These are phyloP conservation scores for Xerocomus brunneocitrinus DNA, from an alignment of 768 basidiomycete genomes.

Conservation along the genomic window DNA sequence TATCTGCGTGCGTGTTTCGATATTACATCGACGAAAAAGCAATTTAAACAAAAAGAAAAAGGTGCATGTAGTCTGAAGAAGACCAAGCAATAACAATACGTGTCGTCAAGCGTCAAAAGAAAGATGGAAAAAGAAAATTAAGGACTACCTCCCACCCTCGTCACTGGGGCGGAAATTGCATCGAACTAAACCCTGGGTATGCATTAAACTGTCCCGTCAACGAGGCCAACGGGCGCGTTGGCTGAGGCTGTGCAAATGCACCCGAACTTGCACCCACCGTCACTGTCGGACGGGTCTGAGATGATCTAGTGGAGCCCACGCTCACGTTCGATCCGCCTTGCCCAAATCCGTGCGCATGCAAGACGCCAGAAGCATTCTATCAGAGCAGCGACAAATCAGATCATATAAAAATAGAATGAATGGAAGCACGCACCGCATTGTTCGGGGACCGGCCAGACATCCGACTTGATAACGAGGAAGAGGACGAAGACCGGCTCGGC, in stretches of 20 bases:
- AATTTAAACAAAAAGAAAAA: neutral
- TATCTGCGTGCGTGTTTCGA: neutral
- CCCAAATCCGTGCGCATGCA: slow-evolving; percentile 13
- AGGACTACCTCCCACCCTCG: neutral
- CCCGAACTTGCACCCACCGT: slow-evolving; percentile 6
- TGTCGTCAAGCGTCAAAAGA: neutral
- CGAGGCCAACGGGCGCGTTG: slow-evolving; percentile 15
- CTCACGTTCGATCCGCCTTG: slow-evolving; percentile 9
- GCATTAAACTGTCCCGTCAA: slow-evolving; percentile 16
- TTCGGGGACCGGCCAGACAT: slow-evolving; percentile 30
- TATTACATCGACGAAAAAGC: neutral
- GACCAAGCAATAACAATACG: slow-evolving; percentile 24
- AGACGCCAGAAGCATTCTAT: slow-evolving; percentile 23
- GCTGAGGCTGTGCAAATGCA: slow-evolving; percentile 24
- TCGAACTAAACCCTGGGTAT: slow-evolving; percentile 20
- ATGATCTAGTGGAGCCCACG: slow-evolving; percentile 12
- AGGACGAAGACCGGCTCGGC: slow-evolving; percentile 31
- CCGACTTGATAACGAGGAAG: slow-evolving; percentile 31
- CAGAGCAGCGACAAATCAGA: slow-evolving; percentile 3
- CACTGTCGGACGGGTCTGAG: slow-evolving; percentile 18
- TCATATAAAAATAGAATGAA: neutral
- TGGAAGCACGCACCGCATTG: slow-evolving; percentile 16
- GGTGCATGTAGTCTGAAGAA: slow-evolving; percentile 2
- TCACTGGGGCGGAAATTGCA: slow-evolving; percentile 22
- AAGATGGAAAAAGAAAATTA: neutral